These are phyloP conservation scores for Coelastrella sp. DNA, from an alignment of 139 green algal species.

Conservation along the genomic window DNA sequence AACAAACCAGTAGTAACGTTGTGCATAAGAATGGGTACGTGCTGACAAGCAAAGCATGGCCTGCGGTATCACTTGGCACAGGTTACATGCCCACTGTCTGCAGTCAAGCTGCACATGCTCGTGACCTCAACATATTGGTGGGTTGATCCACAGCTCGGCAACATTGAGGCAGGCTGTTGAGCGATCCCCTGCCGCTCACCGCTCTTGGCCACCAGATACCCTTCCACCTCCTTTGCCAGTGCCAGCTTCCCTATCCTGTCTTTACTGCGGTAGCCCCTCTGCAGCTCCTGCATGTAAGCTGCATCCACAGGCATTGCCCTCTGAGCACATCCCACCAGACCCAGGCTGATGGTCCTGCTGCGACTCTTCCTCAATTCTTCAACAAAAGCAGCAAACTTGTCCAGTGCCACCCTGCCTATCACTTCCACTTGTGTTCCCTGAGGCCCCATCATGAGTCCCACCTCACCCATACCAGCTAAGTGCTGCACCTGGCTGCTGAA, in stretches of 20 bases:
- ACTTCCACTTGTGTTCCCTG: conserved; percentile 42
- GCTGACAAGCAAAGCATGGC: too few relatives aligned
- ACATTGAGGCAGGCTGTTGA: too few relatives aligned
- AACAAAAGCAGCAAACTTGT: conserved; percentile 70
- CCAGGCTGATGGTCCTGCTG: conserved; percentile 63
- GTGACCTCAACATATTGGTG: too few relatives aligned
- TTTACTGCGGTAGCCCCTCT: conserved; percentile 25
- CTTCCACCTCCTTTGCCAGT: conserved; percentile 52
- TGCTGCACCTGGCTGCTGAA: conserved; percentile 42
- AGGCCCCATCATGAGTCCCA: conserved; percentile 49
- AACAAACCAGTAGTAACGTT: too few relatives aligned
- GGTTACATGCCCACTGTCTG: too few relatives aligned
- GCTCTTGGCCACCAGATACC: conserved; percentile 56
- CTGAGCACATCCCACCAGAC: conserved; percentile 37
- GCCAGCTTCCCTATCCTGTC: conserved; percentile 37
- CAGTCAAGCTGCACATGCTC: too few relatives aligned
- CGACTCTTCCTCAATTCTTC: conserved; percentile 68
- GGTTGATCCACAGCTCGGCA: too few relatives aligned
- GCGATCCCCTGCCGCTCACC: too few relatives aligned
- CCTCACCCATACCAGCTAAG: conserved; percentile 52
- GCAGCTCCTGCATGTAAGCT: conserved; percentile 19
- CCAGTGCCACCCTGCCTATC: conserved; percentile 59
- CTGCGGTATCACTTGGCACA: too few relatives aligned
- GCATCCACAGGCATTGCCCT: conserved; percentile 9
- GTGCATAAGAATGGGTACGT: too few relatives aligned